A percentile compares a stretch with the other conserved stretches of the same genome.
These are phyloP conservation scores for Chenopodium suecicum DNA, from an alignment of 148 eudicot genomes.

Conservation along the genomic window DNA sequence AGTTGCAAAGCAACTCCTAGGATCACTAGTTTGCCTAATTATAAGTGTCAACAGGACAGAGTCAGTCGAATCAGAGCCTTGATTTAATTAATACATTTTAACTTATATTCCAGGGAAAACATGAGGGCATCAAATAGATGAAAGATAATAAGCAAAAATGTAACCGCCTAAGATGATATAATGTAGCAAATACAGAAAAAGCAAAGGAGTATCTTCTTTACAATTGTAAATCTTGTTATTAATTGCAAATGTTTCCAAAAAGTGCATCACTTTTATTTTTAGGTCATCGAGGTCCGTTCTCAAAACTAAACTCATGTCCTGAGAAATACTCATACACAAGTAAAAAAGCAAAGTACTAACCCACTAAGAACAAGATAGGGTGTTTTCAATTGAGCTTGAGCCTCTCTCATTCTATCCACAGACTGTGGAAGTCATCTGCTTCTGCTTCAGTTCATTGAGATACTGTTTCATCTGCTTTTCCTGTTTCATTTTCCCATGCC, in stretches of 20 bases:
- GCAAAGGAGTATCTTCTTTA: background rate
- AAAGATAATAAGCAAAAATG: background rate
- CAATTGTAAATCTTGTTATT: background rate
- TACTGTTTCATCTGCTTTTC: constrained; percentile 90
- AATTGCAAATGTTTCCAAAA: background rate
- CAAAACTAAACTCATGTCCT: background rate
- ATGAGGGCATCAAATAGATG: background rate
- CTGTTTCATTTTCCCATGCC: constrained; percentile 79
- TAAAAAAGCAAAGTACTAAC: constrained; percentile 39
- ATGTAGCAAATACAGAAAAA: background rate
- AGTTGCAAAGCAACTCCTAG: constrained; percentile 89
- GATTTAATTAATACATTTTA: background rate
- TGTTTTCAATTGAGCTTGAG: constrained; percentile 66
- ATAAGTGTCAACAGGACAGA: background rate
- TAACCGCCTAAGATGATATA: background rate
- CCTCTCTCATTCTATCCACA: constrained; percentile 91
- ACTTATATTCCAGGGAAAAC: background rate
- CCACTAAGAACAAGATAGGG: constrained; percentile 96
- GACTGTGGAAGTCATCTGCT: constrained; percentile 88
- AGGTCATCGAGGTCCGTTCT: background rate
- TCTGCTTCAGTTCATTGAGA: constrained; percentile 76
- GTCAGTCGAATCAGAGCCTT: background rate
- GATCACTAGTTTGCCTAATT: constrained; percentile 91
- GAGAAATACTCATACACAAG: background rate
- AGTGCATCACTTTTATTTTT: background rate